These are phyloP conservation scores for Pythium guiyangense DNA, from an alignment of 352 stramenopile genomes.

Conservation along the genomic window DNA sequence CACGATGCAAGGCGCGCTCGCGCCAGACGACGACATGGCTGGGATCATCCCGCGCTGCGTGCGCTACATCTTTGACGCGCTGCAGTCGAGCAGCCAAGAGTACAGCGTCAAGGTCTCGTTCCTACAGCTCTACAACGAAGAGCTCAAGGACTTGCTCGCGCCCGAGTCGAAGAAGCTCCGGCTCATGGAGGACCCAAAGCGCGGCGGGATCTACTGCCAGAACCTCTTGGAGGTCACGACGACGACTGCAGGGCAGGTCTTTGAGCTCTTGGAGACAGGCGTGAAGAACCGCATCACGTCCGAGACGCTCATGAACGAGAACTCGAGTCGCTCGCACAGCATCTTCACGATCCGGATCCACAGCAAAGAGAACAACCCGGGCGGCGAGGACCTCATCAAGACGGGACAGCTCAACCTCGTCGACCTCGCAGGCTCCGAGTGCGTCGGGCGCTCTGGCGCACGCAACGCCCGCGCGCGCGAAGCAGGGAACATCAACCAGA, in stretches of 20 bases:
- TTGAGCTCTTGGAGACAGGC: slow-evolving; percentile 83
- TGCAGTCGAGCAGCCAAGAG: slow-evolving; percentile 88
- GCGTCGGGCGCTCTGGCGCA: slow-evolving; percentile 87
- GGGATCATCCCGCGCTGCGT: slow-evolving; percentile 95
- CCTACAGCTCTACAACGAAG: slow-evolving; percentile 99
- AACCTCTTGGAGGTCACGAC: slow-evolving; percentile 89
- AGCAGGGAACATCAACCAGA: slow-evolving; percentile 97
- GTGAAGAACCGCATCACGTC: slow-evolving; percentile 91
- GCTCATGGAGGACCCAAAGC: slow-evolving; percentile 86
- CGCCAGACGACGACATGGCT: slow-evolving; percentile 74
- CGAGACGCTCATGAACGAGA: slow-evolving; percentile 94
- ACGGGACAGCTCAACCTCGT: slow-evolving; percentile 96
- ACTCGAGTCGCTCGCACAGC: slow-evolving; percentile 96
- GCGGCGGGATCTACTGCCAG: slow-evolving; percentile 84
- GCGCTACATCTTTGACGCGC: slow-evolving; percentile 92
- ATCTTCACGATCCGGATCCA: slow-evolving; percentile 98
- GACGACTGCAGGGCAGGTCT: slow-evolving; percentile 76
- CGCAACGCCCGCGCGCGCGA: slow-evolving; percentile 85
- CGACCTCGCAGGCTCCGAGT: slow-evolving; percentile 96
- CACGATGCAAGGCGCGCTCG: slow-evolving; percentile 96
- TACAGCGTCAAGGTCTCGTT: slow-evolving; percentile 96
- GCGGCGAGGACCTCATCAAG: slow-evolving; percentile 85
- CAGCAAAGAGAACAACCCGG: slow-evolving; percentile 91
- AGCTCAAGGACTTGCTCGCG: slow-evolving; percentile 92
- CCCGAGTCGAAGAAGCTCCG: slow-evolving; percentile 82